Base-by-base conservation (phyloP, 345 rosid genomes). In the Erucastrum elatum region DNA sequence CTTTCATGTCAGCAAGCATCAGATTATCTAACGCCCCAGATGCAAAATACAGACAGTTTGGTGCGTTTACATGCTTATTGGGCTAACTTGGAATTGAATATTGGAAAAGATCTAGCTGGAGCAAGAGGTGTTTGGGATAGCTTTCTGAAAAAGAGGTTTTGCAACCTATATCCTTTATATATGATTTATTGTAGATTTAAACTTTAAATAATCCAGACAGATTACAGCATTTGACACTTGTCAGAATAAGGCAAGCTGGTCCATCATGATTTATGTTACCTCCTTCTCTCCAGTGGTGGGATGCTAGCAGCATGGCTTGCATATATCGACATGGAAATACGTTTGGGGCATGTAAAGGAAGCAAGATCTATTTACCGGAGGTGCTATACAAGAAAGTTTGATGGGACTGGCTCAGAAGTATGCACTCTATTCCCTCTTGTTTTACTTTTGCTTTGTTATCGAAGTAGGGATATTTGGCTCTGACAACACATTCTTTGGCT, bases 231-330 rank as follows among this genome's bases (percentile, higher is more conserved):
- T 21, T 21, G 21, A 21, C 21, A 21, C 21, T 21, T 21, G 21
- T 21, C 21, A 21, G 21, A 21, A 21, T 21, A 21, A 65, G 73
- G 63, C 69, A 65, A 41, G 26, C 64, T 64, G 62, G 8, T 75
- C 72, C 29, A 70, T 16, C 70, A 7, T 53, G 53, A 31, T 75
- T 80, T 35, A 62, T 70, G 29, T 44, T 65, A 33, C 46, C 46
- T 70, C 6, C 44, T 60, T 70, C 56, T 80, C 55, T 78, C 66
- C 89, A 93, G 98, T 77, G 97, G 97, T 71, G 82, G 96, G 65
- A 85, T 90, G 91, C 82, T 90, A 78, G 93, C 90, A 85, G 97
- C 91, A 34, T 95, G 98, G 98, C 84, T 81, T 79, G 89, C 93
- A 76, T 93, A 89, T 72, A 85, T 93, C 61, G 83, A 88, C 29